A percentile compares a stretch with the other conserved stretches of the same genome.
Conservation (phyloP, 2,329 filamentous ascomycete species). For the Bimuria novae-zelandiae region DNA sequence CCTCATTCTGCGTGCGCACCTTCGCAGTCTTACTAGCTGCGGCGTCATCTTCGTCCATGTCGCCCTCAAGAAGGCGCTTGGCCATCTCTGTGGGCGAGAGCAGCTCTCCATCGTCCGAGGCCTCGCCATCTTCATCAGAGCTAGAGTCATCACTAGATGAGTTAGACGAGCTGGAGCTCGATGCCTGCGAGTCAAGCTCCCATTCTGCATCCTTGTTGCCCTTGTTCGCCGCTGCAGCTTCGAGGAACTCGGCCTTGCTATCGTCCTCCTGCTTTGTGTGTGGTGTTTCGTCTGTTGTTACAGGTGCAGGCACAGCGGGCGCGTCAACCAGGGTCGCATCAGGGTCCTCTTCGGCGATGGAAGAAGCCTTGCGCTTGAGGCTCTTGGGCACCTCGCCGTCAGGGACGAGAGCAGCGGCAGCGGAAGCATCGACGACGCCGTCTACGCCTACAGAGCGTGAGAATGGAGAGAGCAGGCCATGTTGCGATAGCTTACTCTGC, state of each 20-base stretch:
- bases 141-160: slow-evolving; percentile 55
- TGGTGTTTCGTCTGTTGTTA: not conserved
- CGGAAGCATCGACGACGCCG: slow-evolving; percentile 25
- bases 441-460: slow-evolving; percentile 30
- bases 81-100: slow-evolving; percentile 82
- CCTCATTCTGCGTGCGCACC: slow-evolving; percentile 83
- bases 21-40: slow-evolving; percentile 55
- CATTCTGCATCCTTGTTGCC: slow-evolving; percentile 72
- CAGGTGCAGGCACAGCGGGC: not conserved
- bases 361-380: slow-evolving; percentile 7
- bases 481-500: slow-evolving; percentile 33
- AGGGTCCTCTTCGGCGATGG: not conserved
- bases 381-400: slow-evolving; percentile 11
- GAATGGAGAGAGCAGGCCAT: slow-evolving; percentile 25
- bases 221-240: slow-evolving; percentile 51
- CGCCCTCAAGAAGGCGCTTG: slow-evolving; percentile 83
- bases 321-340: not conserved
- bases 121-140: slow-evolving; percentile 61
- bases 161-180: slow-evolving; percentile 58
- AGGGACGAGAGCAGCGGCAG: slow-evolving; percentile 18
- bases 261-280: slow-evolving; percentile 21
- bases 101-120: slow-evolving; percentile 63
- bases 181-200: slow-evolving; percentile 69
- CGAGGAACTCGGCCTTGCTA: slow-evolving; percentile 49
- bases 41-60: slow-evolving; percentile 77